Percentiles rank a stretch among this genome's conserved stretches.
phyloP scores from a whole-genome alignment of 495 filamentous ascomycete genomes.

The Lepraria neglecta region DNA sequence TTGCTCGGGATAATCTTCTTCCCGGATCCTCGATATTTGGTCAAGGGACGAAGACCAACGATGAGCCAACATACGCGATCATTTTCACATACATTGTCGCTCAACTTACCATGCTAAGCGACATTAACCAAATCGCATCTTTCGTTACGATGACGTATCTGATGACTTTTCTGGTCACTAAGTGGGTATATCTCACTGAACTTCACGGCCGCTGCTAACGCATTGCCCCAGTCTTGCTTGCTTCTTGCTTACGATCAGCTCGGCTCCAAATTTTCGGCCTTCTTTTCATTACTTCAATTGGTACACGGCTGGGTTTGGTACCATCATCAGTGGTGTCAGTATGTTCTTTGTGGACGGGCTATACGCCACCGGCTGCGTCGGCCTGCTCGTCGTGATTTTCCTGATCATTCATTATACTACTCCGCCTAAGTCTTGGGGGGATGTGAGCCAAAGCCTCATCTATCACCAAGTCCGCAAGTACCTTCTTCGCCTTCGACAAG shows the following conservation, averaged over 20 bases:
- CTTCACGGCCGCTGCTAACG: not conserved
- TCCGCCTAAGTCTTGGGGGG: constrained; percentile 82
- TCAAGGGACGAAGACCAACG: constrained; percentile 64
- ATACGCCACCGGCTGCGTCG: constrained; percentile 71
- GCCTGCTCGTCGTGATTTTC: constrained; percentile 67
- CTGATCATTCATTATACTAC: constrained; percentile 78
- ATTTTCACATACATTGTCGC: constrained; percentile 68
- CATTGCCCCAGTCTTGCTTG: constrained; percentile 75
- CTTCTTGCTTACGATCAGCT: constrained; percentile 83
- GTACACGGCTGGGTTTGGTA: constrained; percentile 70
- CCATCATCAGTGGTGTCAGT: constrained; percentile 64
- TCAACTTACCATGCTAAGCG: constrained; percentile 74
- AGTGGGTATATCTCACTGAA: not conserved
- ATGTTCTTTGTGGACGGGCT: constrained; percentile 90
- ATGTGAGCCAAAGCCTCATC: constrained; percentile 82
- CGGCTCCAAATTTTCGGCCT: constrained; percentile 85
- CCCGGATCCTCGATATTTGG: constrained; percentile 70
- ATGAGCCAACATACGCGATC: constrained; percentile 74
- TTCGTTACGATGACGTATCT: constrained; percentile 86
- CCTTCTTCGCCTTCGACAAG: constrained; percentile 69
- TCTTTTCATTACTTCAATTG: constrained; percentile 86
- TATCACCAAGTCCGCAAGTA: constrained; percentile 92
- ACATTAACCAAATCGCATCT: constrained; percentile 83
- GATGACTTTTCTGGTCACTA: constrained; percentile 47
- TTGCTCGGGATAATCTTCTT: constrained; percentile 72